A percentile compares a stretch with the other conserved stretches of the same genome.
Conservation (phyloP, 2,329 filamentous ascomycete species). For the Beauveria brongniartii region DNA sequence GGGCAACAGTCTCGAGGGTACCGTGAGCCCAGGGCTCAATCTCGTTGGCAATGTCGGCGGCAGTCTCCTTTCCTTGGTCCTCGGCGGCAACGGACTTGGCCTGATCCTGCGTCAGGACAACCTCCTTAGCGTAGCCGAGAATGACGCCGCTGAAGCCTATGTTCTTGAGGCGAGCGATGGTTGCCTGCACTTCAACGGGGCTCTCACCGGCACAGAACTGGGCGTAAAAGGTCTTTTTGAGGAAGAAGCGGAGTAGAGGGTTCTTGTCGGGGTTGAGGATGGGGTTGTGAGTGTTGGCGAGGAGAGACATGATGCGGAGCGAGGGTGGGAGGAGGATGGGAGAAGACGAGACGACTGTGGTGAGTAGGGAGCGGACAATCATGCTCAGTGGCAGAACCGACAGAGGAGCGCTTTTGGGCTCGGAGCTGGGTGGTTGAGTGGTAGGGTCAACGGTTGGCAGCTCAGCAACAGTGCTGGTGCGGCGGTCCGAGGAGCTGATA, state of each 20-base stretch:
- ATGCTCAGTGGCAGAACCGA: slow-evolving; percentile 58
- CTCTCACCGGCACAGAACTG: slow-evolving; percentile 87
- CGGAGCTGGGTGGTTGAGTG: slow-evolving; percentile 20
- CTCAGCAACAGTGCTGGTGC: slow-evolving; percentile 27
- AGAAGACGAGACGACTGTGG: slow-evolving; percentile 63
- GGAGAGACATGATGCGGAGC: slow-evolving; percentile 55
- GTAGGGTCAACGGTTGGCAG: slow-evolving; percentile 21
- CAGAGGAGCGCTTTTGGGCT: slow-evolving; percentile 38
- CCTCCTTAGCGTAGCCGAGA: slow-evolving; percentile 74
- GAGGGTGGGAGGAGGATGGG: slow-evolving; percentile 61
- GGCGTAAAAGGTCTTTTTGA: slow-evolving; percentile 79
- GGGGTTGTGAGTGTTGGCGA: slow-evolving; percentile 60
- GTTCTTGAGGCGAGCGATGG: slow-evolving; percentile 56
- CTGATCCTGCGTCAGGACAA: slow-evolving; percentile 57
- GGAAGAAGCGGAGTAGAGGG: slow-evolving; percentile 56
- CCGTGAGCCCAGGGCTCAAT: slow-evolving; percentile 65
- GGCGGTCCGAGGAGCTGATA: slow-evolving; percentile 27
- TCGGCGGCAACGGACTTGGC: slow-evolving; percentile 34
- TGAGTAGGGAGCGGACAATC: slow-evolving; percentile 61
- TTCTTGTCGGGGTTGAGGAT: slow-evolving; percentile 70
- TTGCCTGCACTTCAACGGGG: slow-evolving; percentile 56
- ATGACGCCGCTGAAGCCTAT: slow-evolving; percentile 81
- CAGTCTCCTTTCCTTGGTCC: slow-evolving; percentile 39
- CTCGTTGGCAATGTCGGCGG: slow-evolving; percentile 46
- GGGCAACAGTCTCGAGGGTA: slow-evolving; percentile 62